Conservation (phyloP, 2,329 filamentous ascomycete species). For the Cladophialophora chaetospira region DNA sequence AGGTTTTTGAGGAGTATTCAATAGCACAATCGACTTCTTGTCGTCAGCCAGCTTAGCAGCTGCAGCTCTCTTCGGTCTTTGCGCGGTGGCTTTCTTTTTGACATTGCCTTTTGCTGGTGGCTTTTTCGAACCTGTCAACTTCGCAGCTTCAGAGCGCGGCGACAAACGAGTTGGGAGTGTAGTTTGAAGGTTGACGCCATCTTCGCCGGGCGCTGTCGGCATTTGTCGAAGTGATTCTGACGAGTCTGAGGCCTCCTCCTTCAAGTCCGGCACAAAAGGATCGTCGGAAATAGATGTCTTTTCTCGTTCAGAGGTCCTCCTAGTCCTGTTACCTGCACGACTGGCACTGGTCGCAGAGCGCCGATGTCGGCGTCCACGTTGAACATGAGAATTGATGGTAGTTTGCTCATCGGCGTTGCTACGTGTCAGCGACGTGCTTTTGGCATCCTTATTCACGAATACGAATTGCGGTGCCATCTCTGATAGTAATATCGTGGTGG, state of each 20-base stretch:
- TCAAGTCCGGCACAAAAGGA: background rate
- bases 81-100: background rate
- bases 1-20: conserved; percentile 7
- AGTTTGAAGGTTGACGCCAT: background rate
- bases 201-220: background rate
- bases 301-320: conserved; percentile 10
- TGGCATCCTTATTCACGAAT: conserved; percentile 32
- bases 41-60: background rate
- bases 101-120: background rate
- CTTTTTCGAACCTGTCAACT: background rate
- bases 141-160: conserved; percentile 2
- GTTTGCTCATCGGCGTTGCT: conserved; percentile 28
- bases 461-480: conserved; percentile 28
- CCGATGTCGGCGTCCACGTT: conserved; percentile 26
- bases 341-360: conserved; percentile 19
- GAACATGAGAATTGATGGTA: conserved; percentile 30
- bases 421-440: conserved; percentile 26
- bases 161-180: conserved; percentile 6
- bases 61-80: background rate
- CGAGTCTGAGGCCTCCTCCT: background rate
- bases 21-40: conserved; percentile 10
- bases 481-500: conserved; percentile 6
- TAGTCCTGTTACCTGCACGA: conserved; percentile 12
- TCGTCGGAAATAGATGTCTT: background rate
- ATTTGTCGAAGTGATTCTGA: background rate